Evolutionary conservation across 176 grass and related monocot genomes (phyloP).

Genomic region (Chloris gayana): DNA sequence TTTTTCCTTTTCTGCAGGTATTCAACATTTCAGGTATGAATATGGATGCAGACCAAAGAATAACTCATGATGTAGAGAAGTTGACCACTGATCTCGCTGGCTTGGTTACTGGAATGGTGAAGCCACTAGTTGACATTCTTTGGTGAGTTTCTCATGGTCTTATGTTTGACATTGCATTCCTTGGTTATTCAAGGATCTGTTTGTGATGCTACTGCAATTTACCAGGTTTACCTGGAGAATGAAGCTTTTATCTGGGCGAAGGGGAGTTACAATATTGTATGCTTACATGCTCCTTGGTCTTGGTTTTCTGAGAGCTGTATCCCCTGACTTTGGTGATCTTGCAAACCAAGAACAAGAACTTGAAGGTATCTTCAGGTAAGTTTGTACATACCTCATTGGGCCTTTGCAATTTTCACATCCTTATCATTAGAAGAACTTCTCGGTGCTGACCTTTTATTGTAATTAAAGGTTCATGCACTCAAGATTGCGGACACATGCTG

Average conservation of each 20-base stretch:
- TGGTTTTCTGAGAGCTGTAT: constrained; percentile 88
- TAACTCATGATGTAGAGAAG: constrained; percentile 97
- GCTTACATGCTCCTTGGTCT: constrained; percentile 94
- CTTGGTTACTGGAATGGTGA: constrained; percentile 95
- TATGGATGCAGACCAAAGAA: constrained; percentile 97
- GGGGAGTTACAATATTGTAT: constrained; percentile 94
- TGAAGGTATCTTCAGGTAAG: constrained; percentile 91
- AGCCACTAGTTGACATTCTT: constrained; percentile 95
- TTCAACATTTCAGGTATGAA: constrained; percentile 75
- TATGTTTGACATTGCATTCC: constrained; percentile 6
- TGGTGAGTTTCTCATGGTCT: constrained; percentile 55
- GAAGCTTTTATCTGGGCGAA: constrained; percentile 91
- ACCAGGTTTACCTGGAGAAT: constrained; percentile 99
- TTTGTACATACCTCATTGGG: constrained; percentile 10
- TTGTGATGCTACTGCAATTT: constrained; percentile 36
- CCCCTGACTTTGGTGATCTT: constrained; percentile 94
- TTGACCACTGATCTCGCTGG: constrained; percentile 90
- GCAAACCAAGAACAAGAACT: constrained; percentile 91
- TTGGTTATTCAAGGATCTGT: constrained; percentile 25
- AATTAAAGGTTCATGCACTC: constrained; percentile 87
- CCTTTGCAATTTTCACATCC: constrained; percentile 26
- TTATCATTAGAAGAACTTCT: constrained; percentile 17
- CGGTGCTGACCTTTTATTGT: constrained; percentile 34
- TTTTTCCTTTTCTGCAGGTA: constrained; percentile 45
- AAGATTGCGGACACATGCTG: constrained; percentile 91